Conservation (phyloP, 2,329 filamentous ascomycete species). For the Aspergillus sp. region DNA sequence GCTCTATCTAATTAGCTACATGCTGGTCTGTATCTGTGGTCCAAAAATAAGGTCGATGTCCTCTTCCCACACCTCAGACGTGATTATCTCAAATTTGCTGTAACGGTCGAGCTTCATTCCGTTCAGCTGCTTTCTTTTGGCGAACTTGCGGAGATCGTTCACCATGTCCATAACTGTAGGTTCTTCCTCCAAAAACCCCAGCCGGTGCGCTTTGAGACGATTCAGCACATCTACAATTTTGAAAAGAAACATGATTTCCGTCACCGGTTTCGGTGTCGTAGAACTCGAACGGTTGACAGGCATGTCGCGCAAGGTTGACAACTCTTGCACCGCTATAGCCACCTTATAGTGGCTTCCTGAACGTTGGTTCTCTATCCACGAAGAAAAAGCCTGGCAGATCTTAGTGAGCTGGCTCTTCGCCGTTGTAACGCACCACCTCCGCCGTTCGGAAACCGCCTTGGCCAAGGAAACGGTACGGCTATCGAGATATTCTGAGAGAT, state of each 20-base stretch:
- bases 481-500: no score
- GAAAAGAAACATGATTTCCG: neutral
- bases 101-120: neutral
- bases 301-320: neutral
- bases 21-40: neutral
- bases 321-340: no score
- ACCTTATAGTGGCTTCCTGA: no score
- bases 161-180: neutral
- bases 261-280: neutral
- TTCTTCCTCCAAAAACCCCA: neutral
- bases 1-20: no score
- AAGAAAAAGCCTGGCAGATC: no score
- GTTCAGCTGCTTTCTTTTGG: neutral
- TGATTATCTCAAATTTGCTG: neutral
- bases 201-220: neutral
- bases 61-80: neutral
- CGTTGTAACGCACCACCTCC: no score
- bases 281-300: neutral
- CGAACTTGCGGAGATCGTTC: neutral
- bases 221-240: neutral
- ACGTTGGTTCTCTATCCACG: no score
- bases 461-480: no score
- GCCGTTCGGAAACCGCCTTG: no score
- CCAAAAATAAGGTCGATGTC: neutral
- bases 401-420: no score